These are phyloP conservation scores for Mycena maculata DNA, from an alignment of 768 basidiomycete species.

Conservation along the genomic window DNA sequence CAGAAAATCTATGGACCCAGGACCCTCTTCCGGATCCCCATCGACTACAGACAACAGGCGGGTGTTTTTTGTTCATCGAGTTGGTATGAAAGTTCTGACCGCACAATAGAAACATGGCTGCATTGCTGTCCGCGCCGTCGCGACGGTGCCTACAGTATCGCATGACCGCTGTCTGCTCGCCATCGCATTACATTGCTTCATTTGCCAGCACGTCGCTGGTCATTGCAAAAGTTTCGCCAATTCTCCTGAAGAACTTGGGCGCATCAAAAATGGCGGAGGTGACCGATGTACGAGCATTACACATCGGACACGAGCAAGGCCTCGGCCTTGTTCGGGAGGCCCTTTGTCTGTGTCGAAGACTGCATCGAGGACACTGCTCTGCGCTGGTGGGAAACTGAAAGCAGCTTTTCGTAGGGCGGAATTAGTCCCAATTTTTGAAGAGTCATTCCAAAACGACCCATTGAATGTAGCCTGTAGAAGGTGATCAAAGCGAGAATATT, in stretches of 20 bases:
- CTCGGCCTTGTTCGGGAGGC: constrained; percentile 3
- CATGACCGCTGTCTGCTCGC: constrained; percentile 13
- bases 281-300: constrained; percentile 12
- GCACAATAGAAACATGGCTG: constrained; percentile 8
- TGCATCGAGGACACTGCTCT: constrained; percentile 9
- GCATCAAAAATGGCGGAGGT: constrained; percentile 20
- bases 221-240: not conserved
- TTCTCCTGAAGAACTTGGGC: constrained; percentile 1
- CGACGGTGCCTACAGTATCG: not conserved
- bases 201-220: constrained; percentile 6
- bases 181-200: constrained; percentile 17
- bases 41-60: constrained; percentile 2
- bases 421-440: not conserved
- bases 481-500: too few relatives aligned
- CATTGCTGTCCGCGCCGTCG: constrained; percentile 11
- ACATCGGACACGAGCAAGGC: constrained; percentile 11
- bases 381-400: constrained; percentile 7
- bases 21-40: not conserved
- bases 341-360: not conserved
- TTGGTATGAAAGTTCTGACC: too few relatives aligned
- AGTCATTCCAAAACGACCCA: too few relatives aligned
- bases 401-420: not conserved
- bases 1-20: constrained; percentile 3
- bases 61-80: too few relatives aligned
- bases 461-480: too few relatives aligned